Percentiles rank a stretch among this genome's conserved stretches.
phyloP scores from a whole-genome alignment of 148 eudicot species.

The Vaccinium darrowii region DNA sequence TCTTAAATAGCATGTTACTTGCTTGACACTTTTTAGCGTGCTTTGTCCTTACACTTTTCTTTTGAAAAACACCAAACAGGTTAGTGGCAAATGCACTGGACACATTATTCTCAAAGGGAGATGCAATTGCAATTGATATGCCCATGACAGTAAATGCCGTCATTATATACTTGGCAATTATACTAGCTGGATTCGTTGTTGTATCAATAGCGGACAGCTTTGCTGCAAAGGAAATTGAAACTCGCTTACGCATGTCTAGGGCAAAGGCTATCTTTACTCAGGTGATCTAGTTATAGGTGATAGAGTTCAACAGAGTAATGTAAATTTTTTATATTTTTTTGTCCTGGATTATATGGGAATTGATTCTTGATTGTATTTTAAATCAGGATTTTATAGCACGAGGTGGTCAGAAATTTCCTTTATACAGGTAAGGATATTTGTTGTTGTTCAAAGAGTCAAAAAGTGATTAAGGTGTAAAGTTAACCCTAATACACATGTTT shows the following conservation, averaged over 20 bases:
- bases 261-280: slow-evolving; percentile 92
- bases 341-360: not conserved
- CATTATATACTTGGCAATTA: slow-evolving; percentile 75
- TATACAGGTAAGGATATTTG: slow-evolving; percentile 62
- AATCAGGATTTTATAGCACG: slow-evolving; percentile 6
- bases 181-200: slow-evolving; percentile 75
- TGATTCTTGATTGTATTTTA: not conserved
- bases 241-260: slow-evolving; percentile 76
- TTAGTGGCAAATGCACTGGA: slow-evolving; percentile 82
- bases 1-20: not conserved
- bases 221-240: slow-evolving; percentile 79
- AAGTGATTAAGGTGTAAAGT: too few relatives aligned
- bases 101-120: slow-evolving; percentile 67
- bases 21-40: not conserved
- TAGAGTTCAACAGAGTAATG: not conserved
- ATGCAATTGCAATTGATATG: slow-evolving; percentile 92
- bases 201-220: slow-evolving; percentile 96
- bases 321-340: not conserved
- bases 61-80: slow-evolving; percentile 37
- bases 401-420: slow-evolving; percentile 63
- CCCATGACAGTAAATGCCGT: slow-evolving; percentile 88
- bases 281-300: slow-evolving; percentile 33
- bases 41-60: not conserved
- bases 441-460: not conserved
- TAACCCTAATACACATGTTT: too few relatives aligned